These are phyloP conservation scores for Colletotrichum sp. DNA, from an alignment of 2,329 filamentous ascomycete genomes.

Conservation along the genomic window DNA sequence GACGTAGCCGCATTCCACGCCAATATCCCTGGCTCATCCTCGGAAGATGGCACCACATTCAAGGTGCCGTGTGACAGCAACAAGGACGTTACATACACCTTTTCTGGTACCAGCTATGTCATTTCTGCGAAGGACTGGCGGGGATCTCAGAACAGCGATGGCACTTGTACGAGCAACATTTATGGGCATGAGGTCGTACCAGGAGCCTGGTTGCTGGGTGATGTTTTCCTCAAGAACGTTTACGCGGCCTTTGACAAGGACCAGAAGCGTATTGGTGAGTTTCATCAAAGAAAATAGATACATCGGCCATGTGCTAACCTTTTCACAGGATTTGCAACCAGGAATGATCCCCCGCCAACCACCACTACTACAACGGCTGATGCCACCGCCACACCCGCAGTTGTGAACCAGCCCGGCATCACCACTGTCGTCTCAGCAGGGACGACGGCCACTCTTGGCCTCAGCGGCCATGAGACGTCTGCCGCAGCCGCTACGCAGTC, in stretches of 20 bases:
- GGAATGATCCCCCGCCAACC: conserved; percentile 26
- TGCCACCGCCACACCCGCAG: neutral
- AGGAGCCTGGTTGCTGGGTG: conserved; percentile 79
- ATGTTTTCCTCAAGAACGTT: conserved; percentile 88
- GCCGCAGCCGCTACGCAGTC: conserved; percentile 21
- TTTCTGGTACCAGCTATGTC: conserved; percentile 70
- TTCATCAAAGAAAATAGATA: neutral
- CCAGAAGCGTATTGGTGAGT: conserved; percentile 64
- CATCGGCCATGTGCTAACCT: neutral
- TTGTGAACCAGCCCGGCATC: conserved; percentile 5
- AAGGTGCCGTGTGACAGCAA: conserved; percentile 75
- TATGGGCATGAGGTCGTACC: conserved; percentile 73
- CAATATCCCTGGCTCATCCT: conserved; percentile 66
- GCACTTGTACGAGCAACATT: conserved; percentile 72
- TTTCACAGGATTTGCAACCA: conserved; percentile 41
- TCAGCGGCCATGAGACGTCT: conserved; percentile 40
- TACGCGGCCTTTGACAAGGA: conserved; percentile 87
- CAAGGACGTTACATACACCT: conserved; percentile 65
- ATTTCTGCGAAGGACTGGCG: conserved; percentile 78
- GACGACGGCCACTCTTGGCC: conserved; percentile 29
- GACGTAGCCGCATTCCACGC: conserved; percentile 71
- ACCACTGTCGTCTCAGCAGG: conserved; percentile 5
- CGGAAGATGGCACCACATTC: conserved; percentile 66
- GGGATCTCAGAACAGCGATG: conserved; percentile 45
- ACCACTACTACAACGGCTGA: neutral